Percentiles rank a stretch among this genome's conserved stretches.
Evolutionary conservation across 768 basidiomycete species (phyloP).

Genomic region (Candolleomyces eurysporus): DNA sequence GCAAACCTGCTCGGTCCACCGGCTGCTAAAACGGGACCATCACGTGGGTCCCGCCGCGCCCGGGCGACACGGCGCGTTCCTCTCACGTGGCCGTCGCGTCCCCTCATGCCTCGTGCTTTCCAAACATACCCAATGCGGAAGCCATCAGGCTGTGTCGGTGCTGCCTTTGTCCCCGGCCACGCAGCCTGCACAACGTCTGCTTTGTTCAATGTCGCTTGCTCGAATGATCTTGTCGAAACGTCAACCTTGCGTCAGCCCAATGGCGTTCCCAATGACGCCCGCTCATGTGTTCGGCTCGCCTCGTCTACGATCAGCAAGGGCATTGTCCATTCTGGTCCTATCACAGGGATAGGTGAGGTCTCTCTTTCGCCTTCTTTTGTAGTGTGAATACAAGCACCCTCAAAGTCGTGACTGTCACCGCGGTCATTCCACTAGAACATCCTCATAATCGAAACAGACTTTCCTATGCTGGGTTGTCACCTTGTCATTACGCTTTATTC

Average conservation of each 20-base stretch:
- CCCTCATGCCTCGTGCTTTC: too few species aligned
- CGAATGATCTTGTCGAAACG: too few species aligned
- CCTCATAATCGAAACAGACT: neutral
- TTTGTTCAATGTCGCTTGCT: neutral
- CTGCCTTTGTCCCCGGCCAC: too few species aligned
- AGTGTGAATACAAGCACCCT: neutral
- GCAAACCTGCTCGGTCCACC: neutral
- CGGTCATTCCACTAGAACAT: neutral
- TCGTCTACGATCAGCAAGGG: neutral
- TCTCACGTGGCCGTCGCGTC: neutral
- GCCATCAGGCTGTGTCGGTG: too few species aligned
- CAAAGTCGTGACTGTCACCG: neutral
- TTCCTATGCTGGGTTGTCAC: conserved; percentile 5
- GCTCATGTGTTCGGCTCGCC: too few species aligned
- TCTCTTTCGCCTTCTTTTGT: neutral
- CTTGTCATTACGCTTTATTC: neutral
- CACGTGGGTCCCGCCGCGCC: neutral
- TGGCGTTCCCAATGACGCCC: too few species aligned
- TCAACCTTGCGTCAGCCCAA: too few species aligned
- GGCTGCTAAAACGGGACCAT: neutral
- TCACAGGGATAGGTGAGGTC: neutral
- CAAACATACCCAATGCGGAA: too few species aligned
- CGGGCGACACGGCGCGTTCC: neutral
- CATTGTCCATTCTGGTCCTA: neutral
- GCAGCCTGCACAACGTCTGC: too few species aligned